Percentiles rank a stretch among this genome's conserved stretches.
Conservation (phyloP, 2,329 filamentous ascomycete species). For the Blumeria hordei region DNA sequence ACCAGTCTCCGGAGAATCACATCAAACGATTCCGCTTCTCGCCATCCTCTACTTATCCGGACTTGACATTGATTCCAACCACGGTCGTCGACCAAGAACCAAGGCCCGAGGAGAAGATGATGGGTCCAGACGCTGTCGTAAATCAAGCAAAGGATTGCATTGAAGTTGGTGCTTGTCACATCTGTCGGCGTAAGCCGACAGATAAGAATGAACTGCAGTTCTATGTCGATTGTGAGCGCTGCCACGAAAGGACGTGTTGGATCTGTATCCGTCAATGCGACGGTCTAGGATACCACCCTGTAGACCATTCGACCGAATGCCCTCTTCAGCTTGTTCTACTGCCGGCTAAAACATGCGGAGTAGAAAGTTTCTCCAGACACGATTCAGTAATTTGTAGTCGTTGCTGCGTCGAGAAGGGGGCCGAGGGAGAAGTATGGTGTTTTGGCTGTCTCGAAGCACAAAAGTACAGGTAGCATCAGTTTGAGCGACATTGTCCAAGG, state of each 20-base stretch:
- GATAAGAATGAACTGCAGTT: constrained; percentile 41
- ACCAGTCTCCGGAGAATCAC: background rate
- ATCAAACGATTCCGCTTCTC: background rate
- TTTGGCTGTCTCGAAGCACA: constrained; percentile 28
- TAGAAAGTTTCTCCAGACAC: constrained; percentile 6
- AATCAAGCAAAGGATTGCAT: background rate
- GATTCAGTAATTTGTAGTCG: constrained; percentile 33
- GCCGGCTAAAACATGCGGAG: background rate
- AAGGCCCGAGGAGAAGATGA: background rate
- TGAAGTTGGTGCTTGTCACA: constrained; percentile 33
- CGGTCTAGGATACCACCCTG: constrained; percentile 2
- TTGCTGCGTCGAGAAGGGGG: constrained; percentile 41
- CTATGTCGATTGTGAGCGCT: constrained; percentile 38
- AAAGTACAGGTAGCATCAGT: background rate
- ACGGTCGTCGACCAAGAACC: background rate
- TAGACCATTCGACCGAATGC: background rate
- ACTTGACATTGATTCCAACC: background rate
- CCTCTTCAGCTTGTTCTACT: background rate
- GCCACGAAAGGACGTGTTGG: constrained; percentile 37
- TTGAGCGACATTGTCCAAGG: too few species aligned
- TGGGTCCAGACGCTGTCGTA: too few species aligned
- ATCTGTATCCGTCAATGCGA: constrained; percentile 42
- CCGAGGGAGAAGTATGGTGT: constrained; percentile 41
- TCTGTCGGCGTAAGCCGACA: constrained; percentile 40
- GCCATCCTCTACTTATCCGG: background rate